Conservation (phyloP, 2,329 filamentous ascomycete genomes). For the Cladosporium phlei region DNA sequence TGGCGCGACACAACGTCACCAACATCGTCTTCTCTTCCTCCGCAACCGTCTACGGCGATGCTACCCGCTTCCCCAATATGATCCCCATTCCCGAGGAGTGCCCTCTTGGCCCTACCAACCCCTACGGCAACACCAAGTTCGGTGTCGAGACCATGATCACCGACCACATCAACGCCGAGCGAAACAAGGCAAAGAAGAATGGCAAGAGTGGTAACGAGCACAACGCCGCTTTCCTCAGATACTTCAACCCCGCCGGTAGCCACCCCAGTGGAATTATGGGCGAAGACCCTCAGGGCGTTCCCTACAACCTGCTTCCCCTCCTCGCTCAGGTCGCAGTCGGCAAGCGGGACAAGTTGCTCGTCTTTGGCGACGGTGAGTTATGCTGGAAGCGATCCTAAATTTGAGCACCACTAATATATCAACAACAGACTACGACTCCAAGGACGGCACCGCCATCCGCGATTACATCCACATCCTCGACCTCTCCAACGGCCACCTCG, state of each 20-base stretch:
- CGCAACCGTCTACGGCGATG: slow-evolving; percentile 96
- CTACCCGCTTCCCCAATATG: slow-evolving; percentile 93
- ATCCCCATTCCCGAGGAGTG: slow-evolving; percentile 97
- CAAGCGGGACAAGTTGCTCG: slow-evolving; percentile 86
- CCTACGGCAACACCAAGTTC: slow-evolving; percentile 94
- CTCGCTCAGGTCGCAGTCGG: slow-evolving; percentile 94
- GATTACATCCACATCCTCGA: slow-evolving; percentile 98
- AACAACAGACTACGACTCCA: slow-evolving; percentile 73
- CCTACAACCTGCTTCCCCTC: slow-evolving; percentile 91
- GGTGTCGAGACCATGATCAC: slow-evolving; percentile 88
- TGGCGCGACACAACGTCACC: slow-evolving; percentile 83
- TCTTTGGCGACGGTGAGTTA: slow-evolving; percentile 81
- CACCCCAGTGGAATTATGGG: slow-evolving; percentile 97
- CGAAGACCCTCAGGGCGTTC: slow-evolving; percentile 91
- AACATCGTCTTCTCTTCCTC: slow-evolving; percentile 99
- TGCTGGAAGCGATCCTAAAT: too few relatives aligned
- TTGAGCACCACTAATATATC: slow-evolving; percentile 23
- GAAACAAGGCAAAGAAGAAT: slow-evolving; percentile 73
- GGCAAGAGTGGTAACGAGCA: slow-evolving; percentile 74
- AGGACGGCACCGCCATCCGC: slow-evolving; percentile 87
- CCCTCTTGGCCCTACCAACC: slow-evolving; percentile 93
- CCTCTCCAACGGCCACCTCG: slow-evolving; percentile 77
- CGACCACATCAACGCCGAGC: slow-evolving; percentile 82
- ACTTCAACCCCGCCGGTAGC: slow-evolving; percentile 95
- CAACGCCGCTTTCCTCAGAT: slow-evolving; percentile 89